Evolutionary conservation across 352 stramenopile species (phyloP).

Genomic region (Halophytophthora batemanensis): DNA sequence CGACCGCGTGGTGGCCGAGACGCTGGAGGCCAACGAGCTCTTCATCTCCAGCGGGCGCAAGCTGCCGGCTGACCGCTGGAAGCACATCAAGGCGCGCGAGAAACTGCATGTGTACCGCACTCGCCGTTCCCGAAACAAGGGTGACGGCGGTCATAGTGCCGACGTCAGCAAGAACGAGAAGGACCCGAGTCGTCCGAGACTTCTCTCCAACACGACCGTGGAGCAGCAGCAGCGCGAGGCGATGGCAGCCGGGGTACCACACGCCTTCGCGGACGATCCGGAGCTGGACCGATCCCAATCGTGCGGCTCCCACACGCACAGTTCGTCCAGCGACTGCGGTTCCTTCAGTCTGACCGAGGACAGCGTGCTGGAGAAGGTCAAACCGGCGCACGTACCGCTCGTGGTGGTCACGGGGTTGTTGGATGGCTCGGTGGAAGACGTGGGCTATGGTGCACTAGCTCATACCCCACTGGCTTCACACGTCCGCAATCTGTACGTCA

Average conservation of each 20-base stretch:
- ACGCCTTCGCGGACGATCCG: constrained; percentile 19
- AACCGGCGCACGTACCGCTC: constrained; percentile 26
- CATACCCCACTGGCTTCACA: constrained; percentile 26
- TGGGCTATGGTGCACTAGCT: constrained; percentile 28
- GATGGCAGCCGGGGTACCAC: constrained; percentile 17
- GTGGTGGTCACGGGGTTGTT: constrained; percentile 32
- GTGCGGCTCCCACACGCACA: constrained; percentile 22
- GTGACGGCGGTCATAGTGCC: constrained; percentile 1
- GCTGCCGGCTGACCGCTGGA: constrained; percentile 43
- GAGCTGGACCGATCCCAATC: constrained; percentile 14
- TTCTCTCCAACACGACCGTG: constrained; percentile 38
- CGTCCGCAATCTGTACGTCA: constrained; percentile 34
- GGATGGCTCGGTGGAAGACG: constrained; percentile 31
- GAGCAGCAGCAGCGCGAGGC: constrained; percentile 29
- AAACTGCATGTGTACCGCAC: constrained; percentile 57
- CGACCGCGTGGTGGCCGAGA: constrained; percentile 55
- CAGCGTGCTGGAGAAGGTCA: constrained; percentile 21
- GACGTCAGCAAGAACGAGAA: constrained; percentile 18
- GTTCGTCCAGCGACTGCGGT: constrained; percentile 35
- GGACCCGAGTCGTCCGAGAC: constrained; percentile 31
- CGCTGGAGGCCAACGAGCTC: constrained; percentile 44
- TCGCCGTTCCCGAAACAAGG: constrained; percentile 23
- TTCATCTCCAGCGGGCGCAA: constrained; percentile 40
- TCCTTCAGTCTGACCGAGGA: constrained; percentile 34
- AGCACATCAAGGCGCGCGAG: constrained; percentile 50